These are phyloP conservation scores for Closterium sp. DNA, from an alignment of 139 green algal species.

Conservation along the genomic window DNA sequence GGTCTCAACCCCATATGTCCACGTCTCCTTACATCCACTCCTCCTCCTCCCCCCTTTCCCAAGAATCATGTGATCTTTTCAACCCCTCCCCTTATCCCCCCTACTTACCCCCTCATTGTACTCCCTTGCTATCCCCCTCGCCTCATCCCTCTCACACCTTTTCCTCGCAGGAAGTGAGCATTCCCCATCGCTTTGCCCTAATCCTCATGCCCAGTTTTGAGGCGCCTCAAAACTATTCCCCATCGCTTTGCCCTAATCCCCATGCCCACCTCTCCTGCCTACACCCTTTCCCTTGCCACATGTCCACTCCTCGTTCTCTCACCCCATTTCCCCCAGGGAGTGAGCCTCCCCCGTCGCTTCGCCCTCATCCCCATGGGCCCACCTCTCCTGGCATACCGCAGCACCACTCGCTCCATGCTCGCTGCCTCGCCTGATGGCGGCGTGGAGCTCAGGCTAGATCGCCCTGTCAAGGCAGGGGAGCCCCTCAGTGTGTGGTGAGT, in stretches of 20 bases:
- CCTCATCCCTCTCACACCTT: not conserved
- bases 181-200: not conserved
- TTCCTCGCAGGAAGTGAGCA: not conserved
- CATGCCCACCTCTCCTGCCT: too few species aligned
- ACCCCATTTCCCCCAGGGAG: slow-evolving; percentile 62
- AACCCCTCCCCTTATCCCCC: not conserved
- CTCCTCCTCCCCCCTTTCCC: too few species aligned
- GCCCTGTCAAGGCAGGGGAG: slow-evolving; percentile 67
- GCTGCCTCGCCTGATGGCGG: slow-evolving; percentile 44
- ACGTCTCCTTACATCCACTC: too few species aligned
- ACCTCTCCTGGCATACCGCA: slow-evolving; percentile 79
- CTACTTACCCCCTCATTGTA: not conserved
- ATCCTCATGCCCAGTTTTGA: too few species aligned
- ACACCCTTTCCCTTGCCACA: too few species aligned
- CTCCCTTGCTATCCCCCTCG: not conserved
- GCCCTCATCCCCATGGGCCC: slow-evolving; percentile 90
- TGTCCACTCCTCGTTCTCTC: slow-evolving; percentile 1
- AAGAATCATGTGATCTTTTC: not conserved
- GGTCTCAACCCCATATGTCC: too few species aligned
- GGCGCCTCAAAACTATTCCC: too few species aligned
- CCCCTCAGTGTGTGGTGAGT: slow-evolving; percentile 76
- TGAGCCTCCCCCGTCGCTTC: slow-evolving; percentile 80
- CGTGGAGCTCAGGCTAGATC: slow-evolving; percentile 75
- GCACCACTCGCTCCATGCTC: slow-evolving; percentile 76
- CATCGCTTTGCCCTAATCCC: not conserved